Base-by-base conservation (phyloP, 176 grass and related monocot genomes). In the Oropetium thomaeum region DNA sequence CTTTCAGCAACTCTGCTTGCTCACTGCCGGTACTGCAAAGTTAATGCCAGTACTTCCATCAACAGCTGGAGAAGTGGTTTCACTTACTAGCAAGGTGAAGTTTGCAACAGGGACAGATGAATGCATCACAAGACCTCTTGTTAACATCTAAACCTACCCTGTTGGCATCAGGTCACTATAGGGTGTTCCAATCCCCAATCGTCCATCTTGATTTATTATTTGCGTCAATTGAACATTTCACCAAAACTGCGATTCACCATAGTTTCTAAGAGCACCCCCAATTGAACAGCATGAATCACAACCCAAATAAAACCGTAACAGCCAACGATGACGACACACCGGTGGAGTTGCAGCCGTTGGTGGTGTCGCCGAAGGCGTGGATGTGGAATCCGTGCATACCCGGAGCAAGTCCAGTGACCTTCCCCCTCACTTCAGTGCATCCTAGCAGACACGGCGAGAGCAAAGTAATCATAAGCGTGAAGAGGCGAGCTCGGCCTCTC, bases 301-400 rank as follows among this genome's bases (percentile, higher is more conserved):
- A 22, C 76, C 10, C 26, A n/a, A 70, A 76, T 22, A 70, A n/a
- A n/a, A 65, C 13, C 23, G 1, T 17, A 29, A 28, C 7, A 35
- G 28, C 20, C 20, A 26, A 43, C 17, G 19, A 62, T 22, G 52
- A 37, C 41, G 13, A 79, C 72, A 0, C 53, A 87, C 90, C 87
- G 10, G 83, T 93, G 41, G 87, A 93, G 30, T 83, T 89, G 90
- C 86, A 93, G 80, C 86, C 87, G 37, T 87, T 93, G 61, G 90
- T 93, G 62, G 90, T 93, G 87, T 93, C 87, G 10, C 90, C 77
- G 34, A 93, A 86, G 20, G 84, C 48, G 70, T 89, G 87, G 73
- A 93, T 87, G 76, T 93, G 90, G 77, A 89, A 93, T 51, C 80
- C 87, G 51, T 93, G 87, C 12, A 53, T 63, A 6, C 90, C 83